Base-by-base conservation (phyloP, 345 rosid species). In the Populus simonii region DNA sequence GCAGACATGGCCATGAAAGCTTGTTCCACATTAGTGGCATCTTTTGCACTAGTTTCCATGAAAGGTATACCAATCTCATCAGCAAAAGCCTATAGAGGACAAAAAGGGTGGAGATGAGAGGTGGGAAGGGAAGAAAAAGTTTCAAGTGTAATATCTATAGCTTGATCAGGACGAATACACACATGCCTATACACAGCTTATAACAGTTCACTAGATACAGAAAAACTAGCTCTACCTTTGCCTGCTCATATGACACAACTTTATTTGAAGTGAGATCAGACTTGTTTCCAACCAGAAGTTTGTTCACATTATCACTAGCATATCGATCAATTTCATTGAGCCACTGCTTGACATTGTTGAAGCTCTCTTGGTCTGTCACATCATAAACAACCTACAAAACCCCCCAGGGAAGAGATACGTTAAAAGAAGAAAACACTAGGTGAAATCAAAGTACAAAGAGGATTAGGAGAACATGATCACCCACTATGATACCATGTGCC, bases 1-100 rank as follows among this genome's bases (percentile, higher is more conserved):
- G 92, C 81, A 39, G 93, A 84, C 93, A 90, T 88, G 7, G 90
- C 93, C 93, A 88, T 87, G 84, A 90, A 90, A 78, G 92, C 89
- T 77, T 87, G 87, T 77, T 88, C 93, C 74, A 90, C 91, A 20
- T 88, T 88, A 12, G 87, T 87, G 12, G 93, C 75, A 84, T 87
- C 87, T 79, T 90, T 90, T 29, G 93, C 93, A 80, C 93, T 90
- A 20, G 93, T 90, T 74, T 90, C 93, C 90, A 90, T 73, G 76
- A 90, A 90, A 59, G 91, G 90, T 72, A 90, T 77, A 55, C 93
- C 91, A 69, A 88, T 83, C 83, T 90, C 89, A 83, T 90, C 89
- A 0, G 93, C 93, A 81, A 90, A 85, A 33, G 92, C 90, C 92
- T 90, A 57, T 3, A 68, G 55, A 73, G 49, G 43, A 62, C 20